phyloP scores from a whole-genome alignment of 495 filamentous ascomycete genomes.

The Tetracladium setigerum region DNA sequence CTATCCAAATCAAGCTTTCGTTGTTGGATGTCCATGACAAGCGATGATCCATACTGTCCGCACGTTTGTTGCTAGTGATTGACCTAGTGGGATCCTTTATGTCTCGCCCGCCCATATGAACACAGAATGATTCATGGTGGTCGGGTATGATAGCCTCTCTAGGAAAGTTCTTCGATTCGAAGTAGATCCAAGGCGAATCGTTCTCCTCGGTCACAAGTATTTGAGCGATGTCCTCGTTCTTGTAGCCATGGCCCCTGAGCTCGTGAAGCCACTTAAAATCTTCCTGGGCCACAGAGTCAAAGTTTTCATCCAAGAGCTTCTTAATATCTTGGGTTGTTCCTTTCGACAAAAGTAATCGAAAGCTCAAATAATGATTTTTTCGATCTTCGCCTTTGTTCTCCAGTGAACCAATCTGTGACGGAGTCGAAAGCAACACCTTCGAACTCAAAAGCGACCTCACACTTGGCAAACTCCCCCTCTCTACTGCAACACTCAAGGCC shows the following conservation, averaged over 20 bases:
- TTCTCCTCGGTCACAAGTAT: slow-evolving; percentile 1
- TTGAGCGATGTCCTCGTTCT: slow-evolving; percentile 1
- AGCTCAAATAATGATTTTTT: too few species aligned
- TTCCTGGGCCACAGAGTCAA: slow-evolving; percentile 2
- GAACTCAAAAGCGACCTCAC: too few species aligned
- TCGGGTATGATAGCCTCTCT: too few species aligned
- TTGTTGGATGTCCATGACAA: not conserved
- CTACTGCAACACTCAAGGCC: not conserved
- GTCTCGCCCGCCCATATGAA: slow-evolving; percentile 1
- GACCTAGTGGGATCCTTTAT: not conserved
- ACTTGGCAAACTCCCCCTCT: too few species aligned
- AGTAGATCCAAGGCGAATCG: slow-evolving; percentile 6
- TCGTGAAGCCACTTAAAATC: slow-evolving; percentile 9
- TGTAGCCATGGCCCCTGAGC: not conserved
- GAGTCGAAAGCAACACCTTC: too few species aligned
- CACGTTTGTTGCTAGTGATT: not conserved
- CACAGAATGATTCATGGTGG: slow-evolving; percentile 6
- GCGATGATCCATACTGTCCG: not conserved
- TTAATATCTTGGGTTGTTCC: not conserved
- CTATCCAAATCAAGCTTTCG: not conserved
- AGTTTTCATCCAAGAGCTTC: slow-evolving; percentile 2
- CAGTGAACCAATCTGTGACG: too few species aligned
- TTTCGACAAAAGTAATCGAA: too few species aligned
- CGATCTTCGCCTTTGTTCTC: too few species aligned
- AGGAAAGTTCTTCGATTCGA: not conserved